These are phyloP conservation scores for Xylaria sp. DNA, from an alignment of 2,329 filamentous ascomycete species.

Conservation along the genomic window DNA sequence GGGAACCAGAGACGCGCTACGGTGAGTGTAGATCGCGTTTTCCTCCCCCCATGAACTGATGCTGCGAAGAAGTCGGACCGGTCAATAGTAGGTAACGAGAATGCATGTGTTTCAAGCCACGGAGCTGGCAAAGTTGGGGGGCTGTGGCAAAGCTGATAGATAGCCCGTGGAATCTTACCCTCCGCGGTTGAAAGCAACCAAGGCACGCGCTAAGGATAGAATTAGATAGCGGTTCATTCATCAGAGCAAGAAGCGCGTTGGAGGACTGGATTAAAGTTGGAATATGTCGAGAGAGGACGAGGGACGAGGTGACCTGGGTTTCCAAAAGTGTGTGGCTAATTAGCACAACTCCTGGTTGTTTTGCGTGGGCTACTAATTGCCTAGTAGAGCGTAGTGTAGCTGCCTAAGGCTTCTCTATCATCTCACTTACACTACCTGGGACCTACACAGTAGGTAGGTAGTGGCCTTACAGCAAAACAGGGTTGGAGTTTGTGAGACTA, in stretches of 20 bases:
- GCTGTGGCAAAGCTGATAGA: conserved; percentile 10
- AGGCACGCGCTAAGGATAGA: background rate
- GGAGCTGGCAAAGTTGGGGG: conserved; percentile 3
- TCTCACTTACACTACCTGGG: background rate
- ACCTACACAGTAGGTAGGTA: too few species aligned
- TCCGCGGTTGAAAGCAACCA: background rate
- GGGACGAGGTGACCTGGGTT: background rate
- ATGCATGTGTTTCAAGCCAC: conserved; percentile 27
- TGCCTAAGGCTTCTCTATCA: background rate
- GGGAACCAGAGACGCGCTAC: conserved; percentile 20
- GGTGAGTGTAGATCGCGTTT: conserved; percentile 11
- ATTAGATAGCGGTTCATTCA: background rate
- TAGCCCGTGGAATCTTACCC: background rate
- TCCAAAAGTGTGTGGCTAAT: conserved; percentile 23
- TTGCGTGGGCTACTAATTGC: background rate
- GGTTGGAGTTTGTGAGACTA: background rate
- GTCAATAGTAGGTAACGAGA: conserved; percentile 16
- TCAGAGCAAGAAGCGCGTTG: conserved; percentile 1
- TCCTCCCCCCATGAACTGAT: conserved; percentile 35
- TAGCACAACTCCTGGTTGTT: background rate
- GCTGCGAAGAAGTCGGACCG: conserved; percentile 28
- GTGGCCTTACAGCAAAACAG: background rate
- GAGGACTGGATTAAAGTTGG: background rate
- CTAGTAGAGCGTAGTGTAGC: background rate
- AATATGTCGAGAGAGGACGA: background rate